Conservation (phyloP, 176 grass and related monocot species). For the Rhynchospora pubera region DNA sequence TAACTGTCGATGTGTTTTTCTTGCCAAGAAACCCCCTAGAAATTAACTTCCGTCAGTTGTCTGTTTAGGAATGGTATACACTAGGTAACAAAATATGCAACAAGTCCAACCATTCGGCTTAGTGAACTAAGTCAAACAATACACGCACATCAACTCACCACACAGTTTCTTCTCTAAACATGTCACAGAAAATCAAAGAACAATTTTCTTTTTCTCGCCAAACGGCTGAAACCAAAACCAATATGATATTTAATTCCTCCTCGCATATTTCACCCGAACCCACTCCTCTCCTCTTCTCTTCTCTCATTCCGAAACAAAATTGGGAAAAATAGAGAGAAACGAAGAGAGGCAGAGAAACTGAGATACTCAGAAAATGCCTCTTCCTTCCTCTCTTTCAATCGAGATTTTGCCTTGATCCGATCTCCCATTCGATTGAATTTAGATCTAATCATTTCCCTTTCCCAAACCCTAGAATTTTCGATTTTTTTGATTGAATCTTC, state of each 20-base stretch:
- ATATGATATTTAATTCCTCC: background rate
- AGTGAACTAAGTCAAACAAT: background rate
- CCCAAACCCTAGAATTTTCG: constrained; percentile 11
- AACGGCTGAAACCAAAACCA: background rate
- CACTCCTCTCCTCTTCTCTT: no score
- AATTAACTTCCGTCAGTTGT: background rate
- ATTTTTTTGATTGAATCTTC: constrained; percentile 1
- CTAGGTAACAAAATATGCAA: background rate
- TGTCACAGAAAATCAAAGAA: background rate
- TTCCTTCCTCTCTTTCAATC: background rate
- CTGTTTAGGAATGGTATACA: background rate
- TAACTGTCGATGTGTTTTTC: background rate
- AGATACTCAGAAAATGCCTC: constrained; percentile 11
- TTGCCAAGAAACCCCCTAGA: background rate
- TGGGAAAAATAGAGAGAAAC: background rate
- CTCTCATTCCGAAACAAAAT: constrained; percentile 5
- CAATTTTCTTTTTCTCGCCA: background rate
- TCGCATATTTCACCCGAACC: background rate
- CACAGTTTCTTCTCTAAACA: background rate
- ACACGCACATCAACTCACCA: background rate
- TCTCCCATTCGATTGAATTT: constrained; percentile 4
- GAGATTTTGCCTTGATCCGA: background rate
- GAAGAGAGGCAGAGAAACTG: background rate
- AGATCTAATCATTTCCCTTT: background rate
- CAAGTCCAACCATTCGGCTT: background rate